A percentile compares a stretch with the other conserved stretches of the same genome.
Conservation (phyloP, 1,284 basidiomycete genomes). For the Rhodotorula sp. region DNA sequence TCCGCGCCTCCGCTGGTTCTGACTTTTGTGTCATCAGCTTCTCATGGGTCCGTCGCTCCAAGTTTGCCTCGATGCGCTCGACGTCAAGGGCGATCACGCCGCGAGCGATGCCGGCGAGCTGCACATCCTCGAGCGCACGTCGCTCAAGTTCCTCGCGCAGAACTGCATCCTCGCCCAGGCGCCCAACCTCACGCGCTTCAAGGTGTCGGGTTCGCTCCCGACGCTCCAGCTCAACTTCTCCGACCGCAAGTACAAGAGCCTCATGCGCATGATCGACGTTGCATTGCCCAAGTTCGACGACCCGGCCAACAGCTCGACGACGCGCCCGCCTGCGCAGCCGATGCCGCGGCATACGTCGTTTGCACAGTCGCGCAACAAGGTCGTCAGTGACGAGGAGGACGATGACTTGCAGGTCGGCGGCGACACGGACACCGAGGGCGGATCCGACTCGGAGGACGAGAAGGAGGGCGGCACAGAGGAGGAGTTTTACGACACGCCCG, state of each 20-base stretch:
- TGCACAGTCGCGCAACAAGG: conserved; percentile 23
- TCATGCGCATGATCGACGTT: conserved; percentile 92
- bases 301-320: conserved; percentile 39
- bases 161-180: conserved; percentile 91
- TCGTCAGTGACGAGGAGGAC: conserved; percentile 57
- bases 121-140: conserved; percentile 91
- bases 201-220: conserved; percentile 87
- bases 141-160: conserved; percentile 85
- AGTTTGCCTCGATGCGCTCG: conserved; percentile 75
- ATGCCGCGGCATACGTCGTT: conserved; percentile 32
- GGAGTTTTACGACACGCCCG: conserved; percentile 73
- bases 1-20: background rate
- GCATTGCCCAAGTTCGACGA: conserved; percentile 82
- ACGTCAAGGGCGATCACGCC: conserved; percentile 48
- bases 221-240: conserved; percentile 84
- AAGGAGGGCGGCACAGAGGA: conserved; percentile 55
- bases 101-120: conserved; percentile 58
- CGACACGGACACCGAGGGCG: conserved; percentile 31
- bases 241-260: conserved; percentile 89
- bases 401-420: conserved; percentile 49
- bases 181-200: conserved; percentile 83
- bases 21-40: conserved; percentile 61
- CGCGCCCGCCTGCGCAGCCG: conserved; percentile 7
- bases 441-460: conserved; percentile 38
- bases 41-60: conserved; percentile 84